Evolutionary conservation across 2,329 filamentous ascomycete species (phyloP).

Genomic region (Cladophialophora chaetospira): DNA sequence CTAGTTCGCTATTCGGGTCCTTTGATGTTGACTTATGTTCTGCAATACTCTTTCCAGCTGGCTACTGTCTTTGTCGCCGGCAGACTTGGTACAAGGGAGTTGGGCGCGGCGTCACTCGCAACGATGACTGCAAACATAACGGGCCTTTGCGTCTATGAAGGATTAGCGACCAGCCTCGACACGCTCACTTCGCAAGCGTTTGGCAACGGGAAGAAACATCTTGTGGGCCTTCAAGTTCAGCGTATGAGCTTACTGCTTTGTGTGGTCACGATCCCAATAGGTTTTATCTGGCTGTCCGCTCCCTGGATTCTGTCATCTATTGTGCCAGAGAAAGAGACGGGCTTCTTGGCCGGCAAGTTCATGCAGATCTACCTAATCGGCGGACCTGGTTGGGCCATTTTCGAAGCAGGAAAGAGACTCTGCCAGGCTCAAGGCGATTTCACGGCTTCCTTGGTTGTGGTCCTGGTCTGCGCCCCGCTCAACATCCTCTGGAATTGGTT

Average conservation of each 20-base stretch:
- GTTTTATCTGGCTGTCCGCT: conserved; percentile 64
- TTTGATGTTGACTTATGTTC: conserved; percentile 33
- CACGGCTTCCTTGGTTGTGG: conserved; percentile 72
- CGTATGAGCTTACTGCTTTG: conserved; percentile 72
- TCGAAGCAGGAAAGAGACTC: conserved; percentile 73
- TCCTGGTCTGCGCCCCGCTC: conserved; percentile 72
- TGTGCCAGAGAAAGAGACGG: conserved; percentile 66
- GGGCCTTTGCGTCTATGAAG: conserved; percentile 70
- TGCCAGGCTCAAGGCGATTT: conserved; percentile 78
- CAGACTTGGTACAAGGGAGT: conserved; percentile 64
- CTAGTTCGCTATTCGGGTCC: conserved; percentile 31
- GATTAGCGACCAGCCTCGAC: conserved; percentile 79
- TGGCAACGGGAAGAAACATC: conserved; percentile 76
- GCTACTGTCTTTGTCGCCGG: conserved; percentile 71
- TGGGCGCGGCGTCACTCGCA: conserved; percentile 61
- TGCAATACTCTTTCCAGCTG: conserved; percentile 59
- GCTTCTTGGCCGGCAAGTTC: conserved; percentile 67
- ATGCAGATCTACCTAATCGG: conserved; percentile 66
- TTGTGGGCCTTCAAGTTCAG: conserved; percentile 75
- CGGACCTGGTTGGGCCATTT: conserved; percentile 69
- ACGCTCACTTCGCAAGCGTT: conserved; percentile 86
- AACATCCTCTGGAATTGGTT: conserved; percentile 73
- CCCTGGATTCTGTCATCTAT: conserved; percentile 60
- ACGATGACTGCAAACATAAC: conserved; percentile 73
- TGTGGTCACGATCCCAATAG: conserved; percentile 66